Percentiles rank a stretch among this genome's conserved stretches.
phyloP scores from a whole-genome alignment of 1,284 basidiomycete genomes.

The Ceratobasidium sp. region DNA sequence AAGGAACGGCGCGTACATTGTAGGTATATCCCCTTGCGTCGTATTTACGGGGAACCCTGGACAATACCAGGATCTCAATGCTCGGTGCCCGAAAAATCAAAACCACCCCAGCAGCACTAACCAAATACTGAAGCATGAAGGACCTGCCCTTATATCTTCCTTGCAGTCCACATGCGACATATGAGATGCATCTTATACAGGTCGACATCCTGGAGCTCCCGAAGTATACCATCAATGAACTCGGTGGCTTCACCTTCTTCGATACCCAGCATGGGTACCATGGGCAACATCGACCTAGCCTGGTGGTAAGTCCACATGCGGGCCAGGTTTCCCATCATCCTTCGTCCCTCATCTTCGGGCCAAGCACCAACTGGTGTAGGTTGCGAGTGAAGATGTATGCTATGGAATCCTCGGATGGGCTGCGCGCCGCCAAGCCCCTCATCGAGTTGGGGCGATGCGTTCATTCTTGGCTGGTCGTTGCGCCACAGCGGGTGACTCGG shows the following conservation, averaged over 20 bases:
- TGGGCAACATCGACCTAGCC: background rate
- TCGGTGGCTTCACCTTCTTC: background rate
- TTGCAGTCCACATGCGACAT: conserved; percentile 12
- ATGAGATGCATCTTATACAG: background rate
- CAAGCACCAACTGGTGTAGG: conserved; percentile 1
- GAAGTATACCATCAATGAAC: background rate
- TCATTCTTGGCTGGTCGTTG: background rate
- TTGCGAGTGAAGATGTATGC: background rate
- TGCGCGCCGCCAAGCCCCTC: background rate
- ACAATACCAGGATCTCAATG: too few relatives aligned
- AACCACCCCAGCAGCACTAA: too few relatives aligned
- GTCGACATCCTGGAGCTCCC: background rate
- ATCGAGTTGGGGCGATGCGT: background rate
- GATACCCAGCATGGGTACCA: background rate
- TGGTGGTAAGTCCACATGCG: background rate
- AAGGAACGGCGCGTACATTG: too few relatives aligned
- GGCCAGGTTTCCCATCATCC: background rate
- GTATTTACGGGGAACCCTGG: too few relatives aligned
- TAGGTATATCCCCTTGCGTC: too few relatives aligned
- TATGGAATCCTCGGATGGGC: conserved; percentile 1
- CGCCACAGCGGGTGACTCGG: conserved; percentile 16
- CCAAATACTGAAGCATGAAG: too few relatives aligned
- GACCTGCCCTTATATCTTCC: background rate
- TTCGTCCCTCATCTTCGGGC: conserved; percentile 1
- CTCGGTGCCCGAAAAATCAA: too few relatives aligned